A percentile compares a stretch with the other conserved stretches of the same genome.
These are phyloP conservation scores for Aspergillus transmontanensis DNA, from an alignment of 2,329 filamentous ascomycete genomes.

Conservation along the genomic window DNA sequence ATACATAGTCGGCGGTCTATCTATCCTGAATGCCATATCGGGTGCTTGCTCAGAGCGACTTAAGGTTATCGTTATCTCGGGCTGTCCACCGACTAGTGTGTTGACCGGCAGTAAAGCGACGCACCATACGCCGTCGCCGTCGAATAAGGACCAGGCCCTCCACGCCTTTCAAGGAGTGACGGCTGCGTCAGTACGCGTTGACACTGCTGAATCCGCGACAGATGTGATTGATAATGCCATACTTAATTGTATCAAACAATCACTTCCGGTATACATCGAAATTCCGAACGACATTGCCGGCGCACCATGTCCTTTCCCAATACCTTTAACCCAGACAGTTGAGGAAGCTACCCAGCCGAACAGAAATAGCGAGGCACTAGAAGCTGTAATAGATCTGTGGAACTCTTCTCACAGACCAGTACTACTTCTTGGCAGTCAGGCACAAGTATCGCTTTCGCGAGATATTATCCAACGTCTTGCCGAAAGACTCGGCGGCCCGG, in stretches of 20 bases:
- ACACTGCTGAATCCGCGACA: not conserved
- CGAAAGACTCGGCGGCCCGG: constrained; percentile 11
- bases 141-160: constrained; percentile 11
- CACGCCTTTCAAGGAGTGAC: constrained; percentile 10
- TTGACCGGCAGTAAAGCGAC: not conserved
- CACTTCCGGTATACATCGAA: constrained; percentile 14
- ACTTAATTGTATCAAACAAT: constrained; percentile 3
- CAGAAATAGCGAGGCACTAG: not conserved
- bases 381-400: constrained; percentile 4
- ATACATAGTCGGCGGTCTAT: constrained; percentile 17
- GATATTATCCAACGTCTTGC: constrained; percentile 5
- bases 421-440: constrained; percentile 8
- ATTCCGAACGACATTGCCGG: constrained; percentile 9
- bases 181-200: constrained; percentile 8
- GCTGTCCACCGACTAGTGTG: constrained; percentile 5
- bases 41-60: constrained; percentile 15
- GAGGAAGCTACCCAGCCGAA: not conserved
- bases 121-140: constrained; percentile 10
- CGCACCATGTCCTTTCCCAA: not conserved
- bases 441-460: not conserved
- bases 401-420: constrained; percentile 6
- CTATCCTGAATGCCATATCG: constrained; percentile 15
- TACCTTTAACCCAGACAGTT: not conserved
- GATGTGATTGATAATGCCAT: constrained; percentile 10
- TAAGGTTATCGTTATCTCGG: constrained; percentile 13